phyloP scores from a whole-genome alignment of 2,329 filamentous ascomycete genomes.

The Metarhizium guizhouense region DNA sequence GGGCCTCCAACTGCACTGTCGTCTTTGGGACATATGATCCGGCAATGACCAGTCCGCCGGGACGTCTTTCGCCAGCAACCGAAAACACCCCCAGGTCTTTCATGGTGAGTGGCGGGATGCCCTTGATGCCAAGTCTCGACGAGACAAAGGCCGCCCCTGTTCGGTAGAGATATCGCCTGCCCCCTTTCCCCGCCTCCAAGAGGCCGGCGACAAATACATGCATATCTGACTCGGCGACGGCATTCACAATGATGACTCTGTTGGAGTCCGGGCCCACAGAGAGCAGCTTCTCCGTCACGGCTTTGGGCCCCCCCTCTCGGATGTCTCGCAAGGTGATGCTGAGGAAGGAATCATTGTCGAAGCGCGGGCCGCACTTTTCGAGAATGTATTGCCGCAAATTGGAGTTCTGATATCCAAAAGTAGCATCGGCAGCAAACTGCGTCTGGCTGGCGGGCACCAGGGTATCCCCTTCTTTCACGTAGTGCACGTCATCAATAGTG shows the following conservation, averaged over 20 bases:
- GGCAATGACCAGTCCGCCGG: slow-evolving; percentile 42
- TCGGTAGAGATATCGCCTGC: slow-evolving; percentile 27
- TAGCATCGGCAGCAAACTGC: slow-evolving; percentile 47
- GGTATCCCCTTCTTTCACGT: slow-evolving; percentile 41
- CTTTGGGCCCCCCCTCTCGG: slow-evolving; percentile 17
- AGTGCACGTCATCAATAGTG: slow-evolving; percentile 47
- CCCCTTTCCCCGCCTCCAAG: slow-evolving; percentile 23
- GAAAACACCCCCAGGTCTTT: slow-evolving; percentile 27
- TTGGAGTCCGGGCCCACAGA: slow-evolving; percentile 23
- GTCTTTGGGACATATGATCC: slow-evolving; percentile 51
- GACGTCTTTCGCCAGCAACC: not conserved
- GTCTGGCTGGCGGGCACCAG: slow-evolving; percentile 36
- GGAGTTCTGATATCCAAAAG: slow-evolving; percentile 46
- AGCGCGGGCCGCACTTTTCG: slow-evolving; percentile 35
- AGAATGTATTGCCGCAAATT: slow-evolving; percentile 37
- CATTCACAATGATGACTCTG: slow-evolving; percentile 42
- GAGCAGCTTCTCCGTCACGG: slow-evolving; percentile 16
- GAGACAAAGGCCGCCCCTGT: slow-evolving; percentile 32
- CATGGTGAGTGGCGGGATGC: slow-evolving; percentile 38
- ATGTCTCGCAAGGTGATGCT: slow-evolving; percentile 22
- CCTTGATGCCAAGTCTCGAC: slow-evolving; percentile 39
- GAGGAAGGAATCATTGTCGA: slow-evolving; percentile 15
- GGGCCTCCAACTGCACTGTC: slow-evolving; percentile 38
- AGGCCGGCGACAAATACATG: slow-evolving; percentile 43
- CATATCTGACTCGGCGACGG: slow-evolving; percentile 44